These are phyloP conservation scores for Diutina sp. DNA, from an alignment of 1,139 yeast genomes.

Conservation along the genomic window DNA sequence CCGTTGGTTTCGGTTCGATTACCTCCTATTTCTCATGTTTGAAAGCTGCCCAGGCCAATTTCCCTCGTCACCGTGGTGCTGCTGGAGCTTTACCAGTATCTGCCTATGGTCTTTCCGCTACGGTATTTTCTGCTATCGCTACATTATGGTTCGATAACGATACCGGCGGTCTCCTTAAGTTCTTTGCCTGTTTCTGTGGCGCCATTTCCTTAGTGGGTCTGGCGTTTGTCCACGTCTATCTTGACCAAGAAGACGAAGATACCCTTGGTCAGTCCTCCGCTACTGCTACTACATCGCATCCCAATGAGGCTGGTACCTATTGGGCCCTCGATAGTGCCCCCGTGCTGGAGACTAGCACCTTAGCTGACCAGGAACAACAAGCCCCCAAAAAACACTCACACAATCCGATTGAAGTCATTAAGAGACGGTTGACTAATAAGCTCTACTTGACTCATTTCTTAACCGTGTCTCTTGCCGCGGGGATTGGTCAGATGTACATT, in stretches of 20 bases:
- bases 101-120: slow-evolving; percentile 40
- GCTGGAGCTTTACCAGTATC: slow-evolving; percentile 57
- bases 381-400: slow-evolving; percentile 6
- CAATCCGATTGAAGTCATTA: slow-evolving; percentile 7
- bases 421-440: slow-evolving; percentile 12
- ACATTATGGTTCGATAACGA: slow-evolving; percentile 30
- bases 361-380: neutral
- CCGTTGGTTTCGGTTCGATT: slow-evolving; percentile 56
- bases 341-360: neutral
- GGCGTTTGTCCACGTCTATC: slow-evolving; percentile 22
- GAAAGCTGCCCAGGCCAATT: slow-evolving; percentile 58
- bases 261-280: neutral
- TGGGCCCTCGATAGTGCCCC: neutral
- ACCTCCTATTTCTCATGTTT: slow-evolving; percentile 52
- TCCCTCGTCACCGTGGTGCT: slow-evolving; percentile 56
- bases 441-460: slow-evolving; percentile 28
- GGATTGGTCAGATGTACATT: slow-evolving; percentile 70
- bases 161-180: slow-evolving; percentile 26
- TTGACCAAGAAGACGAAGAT: slow-evolving; percentile 7
- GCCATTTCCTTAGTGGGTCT: slow-evolving; percentile 22
- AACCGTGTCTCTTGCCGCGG: slow-evolving; percentile 51
- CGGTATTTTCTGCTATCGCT: slow-evolving; percentile 30
- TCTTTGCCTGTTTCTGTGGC: slow-evolving; percentile 27
- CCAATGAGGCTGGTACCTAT: neutral
- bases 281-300: too few species aligned